Evolutionary conservation across 2,329 filamentous ascomycete genomes (phyloP).

Genomic region (Purpureocillium lavendulum): DNA sequence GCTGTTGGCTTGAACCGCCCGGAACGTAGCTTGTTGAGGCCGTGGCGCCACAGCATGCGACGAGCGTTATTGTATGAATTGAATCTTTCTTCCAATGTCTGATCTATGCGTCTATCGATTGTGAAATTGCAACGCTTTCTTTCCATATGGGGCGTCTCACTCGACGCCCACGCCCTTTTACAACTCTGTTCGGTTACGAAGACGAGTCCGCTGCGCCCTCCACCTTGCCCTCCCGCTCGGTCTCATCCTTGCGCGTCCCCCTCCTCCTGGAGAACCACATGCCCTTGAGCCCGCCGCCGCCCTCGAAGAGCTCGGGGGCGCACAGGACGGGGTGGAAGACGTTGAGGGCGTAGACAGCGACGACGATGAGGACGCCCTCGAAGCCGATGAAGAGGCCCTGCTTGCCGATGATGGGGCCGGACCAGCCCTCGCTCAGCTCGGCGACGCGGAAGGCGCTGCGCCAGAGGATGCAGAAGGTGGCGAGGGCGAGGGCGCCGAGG

Average conservation of each 20-base stretch:
- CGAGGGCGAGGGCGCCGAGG: constrained; percentile 42
- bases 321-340: constrained; percentile 23
- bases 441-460: constrained; percentile 58
- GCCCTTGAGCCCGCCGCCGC: constrained; percentile 15
- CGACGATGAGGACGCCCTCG: constrained; percentile 44
- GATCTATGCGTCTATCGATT: too few relatives aligned
- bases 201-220: not conserved
- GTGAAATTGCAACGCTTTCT: too few relatives aligned
- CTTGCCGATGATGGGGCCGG: constrained; percentile 45
- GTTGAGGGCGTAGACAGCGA: constrained; percentile 36
- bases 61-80: not conserved
- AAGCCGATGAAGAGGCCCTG: constrained; percentile 49
- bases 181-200: not conserved
- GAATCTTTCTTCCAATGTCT: not conserved
- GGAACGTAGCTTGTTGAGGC: constrained; percentile 2
- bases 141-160: too few relatives aligned
- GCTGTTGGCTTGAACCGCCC: not conserved
- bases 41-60: not conserved
- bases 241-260: not conserved
- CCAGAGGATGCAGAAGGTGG: constrained; percentile 56
- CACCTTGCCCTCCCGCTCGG: not conserved
- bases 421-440: constrained; percentile 58
- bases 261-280: constrained; percentile 13
- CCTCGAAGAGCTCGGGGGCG: constrained; percentile 18
- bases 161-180: too few relatives aligned